Conservation (phyloP, 2,329 filamentous ascomycete species). For the Epichloe amarillans region DNA sequence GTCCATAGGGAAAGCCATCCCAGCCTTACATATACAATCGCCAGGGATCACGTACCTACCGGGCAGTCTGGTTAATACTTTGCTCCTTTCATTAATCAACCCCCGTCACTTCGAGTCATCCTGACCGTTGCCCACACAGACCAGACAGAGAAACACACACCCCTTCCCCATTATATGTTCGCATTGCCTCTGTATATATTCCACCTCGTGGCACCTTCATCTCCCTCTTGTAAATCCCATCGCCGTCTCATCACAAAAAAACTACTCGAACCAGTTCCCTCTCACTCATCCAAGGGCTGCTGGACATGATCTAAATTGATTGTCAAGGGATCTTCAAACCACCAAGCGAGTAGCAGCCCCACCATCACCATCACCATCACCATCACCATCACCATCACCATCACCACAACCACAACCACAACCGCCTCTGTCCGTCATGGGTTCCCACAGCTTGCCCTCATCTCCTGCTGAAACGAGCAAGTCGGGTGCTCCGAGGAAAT, state of each 20-base stretch:
- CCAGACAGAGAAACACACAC: too few relatives aligned
- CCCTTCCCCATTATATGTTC: background rate
- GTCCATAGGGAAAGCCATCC: background rate
- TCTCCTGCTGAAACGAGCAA: slow-evolving; percentile 37
- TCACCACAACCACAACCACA: background rate
- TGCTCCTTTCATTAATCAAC: background rate
- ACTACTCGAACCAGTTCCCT: too few relatives aligned
- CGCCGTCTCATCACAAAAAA: background rate
- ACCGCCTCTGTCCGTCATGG: slow-evolving; percentile 23
- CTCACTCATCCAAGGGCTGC: too few relatives aligned
- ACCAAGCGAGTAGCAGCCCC: too few relatives aligned
- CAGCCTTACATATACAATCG: background rate
- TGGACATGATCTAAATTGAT: too few relatives aligned
- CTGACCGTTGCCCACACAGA: background rate
- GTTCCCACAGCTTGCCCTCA: slow-evolving; percentile 33
- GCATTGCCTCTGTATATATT: background rate
- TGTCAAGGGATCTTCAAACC: too few relatives aligned
- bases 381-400: too few relatives aligned
- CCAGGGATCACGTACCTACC: background rate
- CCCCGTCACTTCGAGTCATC: background rate
- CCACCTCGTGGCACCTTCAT: background rate
- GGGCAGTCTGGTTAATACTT: too few relatives aligned
- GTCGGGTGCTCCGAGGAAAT: slow-evolving; percentile 22
- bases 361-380: too few relatives aligned
- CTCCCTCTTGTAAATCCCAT: background rate